Evolutionary conservation across 805 yeast species (phyloP).

Genomic region (Clavispora santaluciae): DNA sequence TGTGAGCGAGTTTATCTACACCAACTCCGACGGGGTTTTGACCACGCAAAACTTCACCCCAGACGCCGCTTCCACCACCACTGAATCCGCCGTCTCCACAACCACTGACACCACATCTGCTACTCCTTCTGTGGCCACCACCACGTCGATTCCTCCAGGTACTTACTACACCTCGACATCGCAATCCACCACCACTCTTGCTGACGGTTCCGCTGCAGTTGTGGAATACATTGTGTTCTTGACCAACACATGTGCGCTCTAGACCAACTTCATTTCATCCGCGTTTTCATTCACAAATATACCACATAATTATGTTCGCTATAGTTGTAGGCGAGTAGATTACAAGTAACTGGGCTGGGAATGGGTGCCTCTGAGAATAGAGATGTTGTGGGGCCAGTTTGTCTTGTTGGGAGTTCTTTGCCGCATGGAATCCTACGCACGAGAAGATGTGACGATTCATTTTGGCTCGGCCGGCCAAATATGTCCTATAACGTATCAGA

Average conservation of each 20-base stretch:
- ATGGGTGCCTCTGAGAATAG: too few relatives aligned
- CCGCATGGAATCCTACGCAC: too few relatives aligned
- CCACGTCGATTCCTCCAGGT: constrained; percentile 16
- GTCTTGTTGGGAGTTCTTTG: too few relatives aligned
- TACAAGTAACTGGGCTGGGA: too few relatives aligned
- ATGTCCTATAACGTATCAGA: too few relatives aligned
- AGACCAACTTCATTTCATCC: neutral
- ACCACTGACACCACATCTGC: neutral
- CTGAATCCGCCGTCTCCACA: neutral
- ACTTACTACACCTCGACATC: constrained; percentile 18
- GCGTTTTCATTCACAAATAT: too few relatives aligned
- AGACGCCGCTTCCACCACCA: constrained; percentile 7
- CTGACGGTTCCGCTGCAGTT: constrained; percentile 20
- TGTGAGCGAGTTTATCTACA: constrained; percentile 28
- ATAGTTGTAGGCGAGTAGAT: too few relatives aligned
- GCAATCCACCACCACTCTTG: constrained; percentile 17
- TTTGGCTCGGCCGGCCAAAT: too few relatives aligned
- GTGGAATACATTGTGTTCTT: constrained; percentile 20
- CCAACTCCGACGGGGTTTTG: constrained; percentile 22
- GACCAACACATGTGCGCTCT: constrained; percentile 16
- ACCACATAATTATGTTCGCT: too few relatives aligned
- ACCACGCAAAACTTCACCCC: constrained; percentile 24
- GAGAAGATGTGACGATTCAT: too few relatives aligned
- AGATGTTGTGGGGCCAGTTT: too few relatives aligned
- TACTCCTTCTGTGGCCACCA: neutral